These are phyloP conservation scores for Ogataea polymorpha DNA, from an alignment of 805 yeast species.

Conservation along the genomic window DNA sequence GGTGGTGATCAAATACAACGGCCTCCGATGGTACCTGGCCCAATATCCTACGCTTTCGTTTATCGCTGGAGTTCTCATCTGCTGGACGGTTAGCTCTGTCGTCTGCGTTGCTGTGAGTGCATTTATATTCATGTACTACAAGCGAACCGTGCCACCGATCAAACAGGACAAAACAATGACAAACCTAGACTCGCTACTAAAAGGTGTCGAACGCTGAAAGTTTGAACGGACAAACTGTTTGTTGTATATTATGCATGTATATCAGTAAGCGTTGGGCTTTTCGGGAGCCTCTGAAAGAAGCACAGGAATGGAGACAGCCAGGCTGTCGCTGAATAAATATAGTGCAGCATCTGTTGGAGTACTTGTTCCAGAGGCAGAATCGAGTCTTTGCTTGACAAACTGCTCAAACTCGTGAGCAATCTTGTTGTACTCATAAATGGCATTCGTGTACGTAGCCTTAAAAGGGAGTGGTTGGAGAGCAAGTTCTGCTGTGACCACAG, in stretches of 20 bases:
- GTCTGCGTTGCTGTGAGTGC: slow-evolving; percentile 32
- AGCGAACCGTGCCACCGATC: slow-evolving; percentile 1
- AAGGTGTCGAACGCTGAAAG: not conserved
- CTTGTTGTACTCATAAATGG: slow-evolving; percentile 50
- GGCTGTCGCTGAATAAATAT: slow-evolving; percentile 10
- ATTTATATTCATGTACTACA: slow-evolving; percentile 23
- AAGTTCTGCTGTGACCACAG: slow-evolving; percentile 4
- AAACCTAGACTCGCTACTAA: not conserved
- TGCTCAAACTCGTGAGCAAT: slow-evolving; percentile 45
- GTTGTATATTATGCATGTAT: not conserved
- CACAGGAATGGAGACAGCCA: slow-evolving; percentile 29
- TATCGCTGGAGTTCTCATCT: slow-evolving; percentile 35
- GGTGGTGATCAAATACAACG: slow-evolving; percentile 39
- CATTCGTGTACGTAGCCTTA: slow-evolving; percentile 22
- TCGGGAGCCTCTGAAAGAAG: slow-evolving; percentile 35
- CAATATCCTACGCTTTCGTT: slow-evolving; percentile 35
- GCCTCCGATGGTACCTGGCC: slow-evolving; percentile 40
- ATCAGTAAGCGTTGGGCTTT: slow-evolving; percentile 22
- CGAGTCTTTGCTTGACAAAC: slow-evolving; percentile 28
- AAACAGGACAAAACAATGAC: slow-evolving; percentile 10
- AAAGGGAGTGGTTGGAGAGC: slow-evolving; percentile 5
- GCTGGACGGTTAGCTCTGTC: slow-evolving; percentile 36
- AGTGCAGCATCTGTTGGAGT: slow-evolving; percentile 3
- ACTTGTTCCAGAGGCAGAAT: slow-evolving; percentile 4
- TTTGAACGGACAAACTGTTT: not conserved